phyloP scores from a whole-genome alignment of 2,329 filamentous ascomycete genomes.

The Ambrosiella xylebori region DNA sequence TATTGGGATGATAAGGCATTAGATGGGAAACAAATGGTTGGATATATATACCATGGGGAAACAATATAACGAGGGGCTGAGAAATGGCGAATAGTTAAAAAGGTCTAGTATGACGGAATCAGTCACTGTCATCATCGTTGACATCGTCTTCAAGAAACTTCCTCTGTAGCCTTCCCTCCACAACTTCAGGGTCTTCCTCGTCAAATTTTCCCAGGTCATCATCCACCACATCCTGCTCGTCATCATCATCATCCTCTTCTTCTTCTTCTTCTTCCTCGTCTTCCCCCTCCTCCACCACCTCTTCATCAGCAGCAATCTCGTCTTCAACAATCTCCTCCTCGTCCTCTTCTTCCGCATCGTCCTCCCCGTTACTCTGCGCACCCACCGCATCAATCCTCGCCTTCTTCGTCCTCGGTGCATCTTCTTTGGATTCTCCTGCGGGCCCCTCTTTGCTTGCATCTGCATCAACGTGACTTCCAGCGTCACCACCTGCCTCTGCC shows the following conservation, averaged over 20 bases:
- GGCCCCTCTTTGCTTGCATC: not conserved
- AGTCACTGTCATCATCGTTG: slow-evolving; percentile 43
- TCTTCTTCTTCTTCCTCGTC: slow-evolving; percentile 28
- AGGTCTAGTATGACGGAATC: slow-evolving; percentile 5
- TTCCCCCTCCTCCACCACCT: slow-evolving; percentile 20
- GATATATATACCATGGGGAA: no score
- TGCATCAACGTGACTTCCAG: not conserved
- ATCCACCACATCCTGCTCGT: slow-evolving; percentile 28
- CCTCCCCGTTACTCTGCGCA: slow-evolving; percentile 20
- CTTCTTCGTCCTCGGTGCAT: slow-evolving; percentile 21
- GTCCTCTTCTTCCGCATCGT: slow-evolving; percentile 23
- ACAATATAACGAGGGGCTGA: no score
- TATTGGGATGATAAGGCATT: no score
- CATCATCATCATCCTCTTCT: slow-evolving; percentile 25
- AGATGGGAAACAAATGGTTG: no score
- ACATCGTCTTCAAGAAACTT: slow-evolving; percentile 43
- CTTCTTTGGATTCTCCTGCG: slow-evolving; percentile 13
- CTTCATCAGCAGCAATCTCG: slow-evolving; percentile 21
- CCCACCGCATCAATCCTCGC: slow-evolving; percentile 29
- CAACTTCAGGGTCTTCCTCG: slow-evolving; percentile 27
- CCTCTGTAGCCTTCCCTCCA: slow-evolving; percentile 35
- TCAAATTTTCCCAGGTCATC: slow-evolving; percentile 28
- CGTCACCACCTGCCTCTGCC: slow-evolving; percentile 18
- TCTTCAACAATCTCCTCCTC: slow-evolving; percentile 29
- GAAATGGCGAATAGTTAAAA: not conserved